Evolutionary conservation across 805 yeast species (phyloP).

Genomic region (Starmerella vaccinii): DNA sequence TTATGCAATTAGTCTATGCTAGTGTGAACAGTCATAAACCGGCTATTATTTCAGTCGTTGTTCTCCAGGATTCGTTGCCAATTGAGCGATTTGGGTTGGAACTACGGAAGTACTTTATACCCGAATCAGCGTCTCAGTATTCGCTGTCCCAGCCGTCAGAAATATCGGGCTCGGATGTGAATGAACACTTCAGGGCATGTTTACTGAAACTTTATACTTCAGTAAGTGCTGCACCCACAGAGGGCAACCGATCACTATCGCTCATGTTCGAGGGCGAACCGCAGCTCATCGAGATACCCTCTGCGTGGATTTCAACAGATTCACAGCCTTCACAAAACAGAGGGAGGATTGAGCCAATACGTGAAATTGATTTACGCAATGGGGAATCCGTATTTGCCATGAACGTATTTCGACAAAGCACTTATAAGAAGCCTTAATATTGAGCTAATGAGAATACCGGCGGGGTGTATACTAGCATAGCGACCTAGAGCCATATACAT

Average conservation of each 20-base stretch:
- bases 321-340: constrained; percentile 34
- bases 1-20: constrained; percentile 10
- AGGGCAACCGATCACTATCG: constrained; percentile 13
- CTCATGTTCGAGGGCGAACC: constrained; percentile 18
- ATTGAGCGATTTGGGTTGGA: constrained; percentile 36
- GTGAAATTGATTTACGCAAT: constrained; percentile 3
- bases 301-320: constrained; percentile 31
- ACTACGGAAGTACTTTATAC: constrained; percentile 25
- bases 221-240: not conserved
- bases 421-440: not conserved
- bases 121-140: not conserved
- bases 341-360: constrained; percentile 31
- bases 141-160: not conserved
- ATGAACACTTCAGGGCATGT: constrained; percentile 18
- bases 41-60: constrained; percentile 28
- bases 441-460: too few relatives aligned
- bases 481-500: not conserved
- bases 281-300: constrained; percentile 15
- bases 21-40: not conserved
- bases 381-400: constrained; percentile 9
- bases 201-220: constrained; percentile 8
- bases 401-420: constrained; percentile 30
- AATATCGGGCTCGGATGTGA: constrained; percentile 6
- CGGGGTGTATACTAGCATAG: not conserved
- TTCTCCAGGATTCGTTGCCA: constrained; percentile 33